Percentiles rank a stretch among this genome's conserved stretches.
Evolutionary conservation across 495 filamentous ascomycete genomes (phyloP).

Genomic region (Sporormia fimetaria): DNA sequence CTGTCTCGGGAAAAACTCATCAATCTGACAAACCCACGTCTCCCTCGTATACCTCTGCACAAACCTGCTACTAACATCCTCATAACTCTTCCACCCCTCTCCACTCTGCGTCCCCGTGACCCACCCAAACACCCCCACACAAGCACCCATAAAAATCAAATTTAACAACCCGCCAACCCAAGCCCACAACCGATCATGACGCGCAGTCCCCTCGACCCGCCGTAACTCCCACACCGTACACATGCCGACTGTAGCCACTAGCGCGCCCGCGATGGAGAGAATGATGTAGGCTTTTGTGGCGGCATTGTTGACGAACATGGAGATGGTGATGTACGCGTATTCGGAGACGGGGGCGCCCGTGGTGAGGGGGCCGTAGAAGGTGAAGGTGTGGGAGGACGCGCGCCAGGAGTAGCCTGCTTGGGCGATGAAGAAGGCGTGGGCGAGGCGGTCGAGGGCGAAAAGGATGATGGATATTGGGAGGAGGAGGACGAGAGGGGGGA

Average conservation of each 20-base stretch:
- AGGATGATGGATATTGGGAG: conserved; percentile 11
- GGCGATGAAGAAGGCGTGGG: not conserved
- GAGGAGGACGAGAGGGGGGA: conserved; percentile 8
- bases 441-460: conserved; percentile 11
- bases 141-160: not conserved
- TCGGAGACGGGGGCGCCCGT: not conserved
- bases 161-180: conserved; percentile 3
- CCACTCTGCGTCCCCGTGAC: conserved; percentile 7
- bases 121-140: conserved; percentile 5
- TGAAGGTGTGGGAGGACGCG: not conserved
- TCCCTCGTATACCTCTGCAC: conserved; percentile 3
- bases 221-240: conserved; percentile 14
- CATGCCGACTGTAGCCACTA: not conserved
- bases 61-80: not conserved
- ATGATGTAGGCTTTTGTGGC: conserved; percentile 5
- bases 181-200: conserved; percentile 5
- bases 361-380: not conserved
- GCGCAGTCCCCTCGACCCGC: conserved; percentile 5
- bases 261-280: not conserved
- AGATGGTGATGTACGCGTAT: not conserved
- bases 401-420: not conserved
- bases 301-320: not conserved
- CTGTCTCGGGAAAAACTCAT: not conserved
- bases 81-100: conserved; percentile 3
- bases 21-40: conserved; percentile 9